phyloP scores from a whole-genome alignment of 2,329 filamentous ascomycete species.

The Trichoderma gracile region DNA sequence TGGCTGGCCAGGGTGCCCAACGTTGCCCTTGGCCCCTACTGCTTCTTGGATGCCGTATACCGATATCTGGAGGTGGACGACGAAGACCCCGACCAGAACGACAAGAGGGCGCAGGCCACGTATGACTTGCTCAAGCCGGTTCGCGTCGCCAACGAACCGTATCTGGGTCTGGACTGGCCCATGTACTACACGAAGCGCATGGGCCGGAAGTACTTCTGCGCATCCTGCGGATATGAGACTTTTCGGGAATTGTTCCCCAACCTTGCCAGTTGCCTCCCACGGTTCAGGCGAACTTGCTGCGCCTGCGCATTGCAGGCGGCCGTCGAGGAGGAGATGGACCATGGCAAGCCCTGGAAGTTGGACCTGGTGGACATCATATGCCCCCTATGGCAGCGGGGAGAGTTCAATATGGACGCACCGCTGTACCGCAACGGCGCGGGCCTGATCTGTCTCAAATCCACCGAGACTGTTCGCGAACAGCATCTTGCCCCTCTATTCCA shows the following conservation, averaged over 20 bases:
- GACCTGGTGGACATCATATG: conserved; percentile 32
- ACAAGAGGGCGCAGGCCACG: conserved; percentile 28
- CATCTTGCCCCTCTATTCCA: too few species aligned
- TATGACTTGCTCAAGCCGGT: conserved; percentile 42
- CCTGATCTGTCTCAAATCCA: conserved; percentile 32
- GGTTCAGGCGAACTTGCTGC: conserved; percentile 33
- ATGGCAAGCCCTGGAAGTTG: conserved; percentile 32
- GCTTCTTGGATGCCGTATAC: conserved; percentile 40
- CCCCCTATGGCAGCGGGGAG: conserved; percentile 31
- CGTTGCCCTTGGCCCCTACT: conserved; percentile 33
- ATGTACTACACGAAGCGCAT: conserved; percentile 33
- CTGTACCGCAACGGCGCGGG: conserved; percentile 27
- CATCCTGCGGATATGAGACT: conserved; percentile 40
- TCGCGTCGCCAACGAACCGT: conserved; percentile 32
- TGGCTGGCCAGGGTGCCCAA: conserved; percentile 38
- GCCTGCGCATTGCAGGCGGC: conserved; percentile 35
- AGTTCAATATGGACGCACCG: conserved; percentile 40
- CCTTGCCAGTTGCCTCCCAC: background rate
- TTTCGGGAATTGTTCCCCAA: conserved; percentile 36
- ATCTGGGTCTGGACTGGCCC: conserved; percentile 29
- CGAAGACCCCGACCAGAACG: background rate
- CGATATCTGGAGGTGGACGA: conserved; percentile 34
- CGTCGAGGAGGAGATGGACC: conserved; percentile 38
- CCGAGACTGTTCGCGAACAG: conserved; percentile 16
- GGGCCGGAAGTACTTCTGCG: conserved; percentile 34